phyloP scores from a whole-genome alignment of 495 filamentous ascomycete species.

The Ramalina peruviana region DNA sequence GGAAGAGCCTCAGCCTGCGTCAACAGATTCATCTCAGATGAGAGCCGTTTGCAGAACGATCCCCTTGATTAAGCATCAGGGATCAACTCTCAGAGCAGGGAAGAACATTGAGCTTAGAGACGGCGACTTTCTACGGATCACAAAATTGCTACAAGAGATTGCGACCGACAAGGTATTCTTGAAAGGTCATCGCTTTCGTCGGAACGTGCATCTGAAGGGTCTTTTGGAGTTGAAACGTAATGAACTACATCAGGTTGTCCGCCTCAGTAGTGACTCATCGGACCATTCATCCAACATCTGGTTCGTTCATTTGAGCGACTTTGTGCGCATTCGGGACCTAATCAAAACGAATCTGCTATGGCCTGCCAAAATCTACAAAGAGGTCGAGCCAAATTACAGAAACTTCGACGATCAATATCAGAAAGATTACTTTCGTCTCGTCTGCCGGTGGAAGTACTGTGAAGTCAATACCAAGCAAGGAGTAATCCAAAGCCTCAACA shows the following conservation, averaged over 20 bases:
- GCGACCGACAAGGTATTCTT: background rate
- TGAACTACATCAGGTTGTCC: slow-evolving; percentile 1
- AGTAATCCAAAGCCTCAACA: background rate
- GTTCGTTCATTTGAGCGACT: background rate
- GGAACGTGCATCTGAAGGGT: background rate
- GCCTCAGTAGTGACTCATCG: background rate
- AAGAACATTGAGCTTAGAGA: slow-evolving; percentile 6
- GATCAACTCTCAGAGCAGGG: slow-evolving; percentile 1
- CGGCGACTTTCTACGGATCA: slow-evolving; percentile 10
- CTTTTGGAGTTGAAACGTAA: slow-evolving; percentile 5
- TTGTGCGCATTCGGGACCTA: slow-evolving; percentile 5
- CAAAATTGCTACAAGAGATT: background rate
- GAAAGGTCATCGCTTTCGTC: slow-evolving; percentile 1
- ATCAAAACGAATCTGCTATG: slow-evolving; percentile 4
- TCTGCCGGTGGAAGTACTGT: slow-evolving; percentile 6
- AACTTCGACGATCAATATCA: background rate
- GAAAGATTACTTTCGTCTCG: background rate
- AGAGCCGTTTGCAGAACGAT: background rate
- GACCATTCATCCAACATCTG: background rate
- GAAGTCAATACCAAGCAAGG: background rate
- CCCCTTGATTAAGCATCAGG: background rate
- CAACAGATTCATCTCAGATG: no score
- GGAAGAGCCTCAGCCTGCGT: no score
- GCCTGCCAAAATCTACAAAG: background rate
- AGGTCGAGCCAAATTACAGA: background rate